These are phyloP conservation scores for Pulveroboletus sp. DNA, from an alignment of 768 basidiomycete species.

Conservation along the genomic window DNA sequence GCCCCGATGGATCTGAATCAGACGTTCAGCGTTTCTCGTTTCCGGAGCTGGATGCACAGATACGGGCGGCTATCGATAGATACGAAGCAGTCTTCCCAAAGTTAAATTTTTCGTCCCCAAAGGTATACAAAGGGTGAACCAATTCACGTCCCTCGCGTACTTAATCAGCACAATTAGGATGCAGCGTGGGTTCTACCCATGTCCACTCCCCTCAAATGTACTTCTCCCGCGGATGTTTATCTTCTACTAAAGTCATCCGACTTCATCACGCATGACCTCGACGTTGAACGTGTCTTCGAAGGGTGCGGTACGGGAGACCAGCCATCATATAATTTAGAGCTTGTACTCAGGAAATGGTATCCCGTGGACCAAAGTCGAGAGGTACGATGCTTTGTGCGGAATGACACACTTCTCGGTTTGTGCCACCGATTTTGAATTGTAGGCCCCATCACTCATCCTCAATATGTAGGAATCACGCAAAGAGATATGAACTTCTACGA, in stretches of 20 bases:
- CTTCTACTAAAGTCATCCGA: slow-evolving; percentile 91
- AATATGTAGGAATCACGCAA: slow-evolving; percentile 70
- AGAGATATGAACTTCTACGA: slow-evolving; percentile 89
- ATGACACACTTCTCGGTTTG: slow-evolving; percentile 67
- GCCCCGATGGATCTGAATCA: slow-evolving; percentile 35
- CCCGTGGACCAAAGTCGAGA: slow-evolving; percentile 81
- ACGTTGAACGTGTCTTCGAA: slow-evolving; percentile 59
- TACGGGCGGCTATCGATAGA: slow-evolving; percentile 58
- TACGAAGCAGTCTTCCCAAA: slow-evolving; percentile 93
- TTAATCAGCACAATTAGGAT: slow-evolving; percentile 52
- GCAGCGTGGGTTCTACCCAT: slow-evolving; percentile 88
- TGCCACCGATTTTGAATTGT: neutral
- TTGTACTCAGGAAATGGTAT: slow-evolving; percentile 91
- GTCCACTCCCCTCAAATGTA: slow-evolving; percentile 83
- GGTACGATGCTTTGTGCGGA: slow-evolving; percentile 85
- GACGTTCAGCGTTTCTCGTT: slow-evolving; percentile 55
- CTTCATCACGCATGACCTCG: slow-evolving; percentile 80
- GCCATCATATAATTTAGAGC: slow-evolving; percentile 62
- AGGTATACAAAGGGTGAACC: slow-evolving; percentile 43
- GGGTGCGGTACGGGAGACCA: slow-evolving; percentile 41
- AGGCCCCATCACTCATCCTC: neutral
- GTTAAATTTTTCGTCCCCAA: slow-evolving; percentile 94
- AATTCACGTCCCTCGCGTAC: neutral
- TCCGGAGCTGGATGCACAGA: slow-evolving; percentile 75
- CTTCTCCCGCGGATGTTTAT: slow-evolving; percentile 86